Evolutionary conservation across 768 basidiomycete genomes (phyloP), one percentile per base, ranked within the genome.

Genomic region (Boletus insuetus): DNA sequence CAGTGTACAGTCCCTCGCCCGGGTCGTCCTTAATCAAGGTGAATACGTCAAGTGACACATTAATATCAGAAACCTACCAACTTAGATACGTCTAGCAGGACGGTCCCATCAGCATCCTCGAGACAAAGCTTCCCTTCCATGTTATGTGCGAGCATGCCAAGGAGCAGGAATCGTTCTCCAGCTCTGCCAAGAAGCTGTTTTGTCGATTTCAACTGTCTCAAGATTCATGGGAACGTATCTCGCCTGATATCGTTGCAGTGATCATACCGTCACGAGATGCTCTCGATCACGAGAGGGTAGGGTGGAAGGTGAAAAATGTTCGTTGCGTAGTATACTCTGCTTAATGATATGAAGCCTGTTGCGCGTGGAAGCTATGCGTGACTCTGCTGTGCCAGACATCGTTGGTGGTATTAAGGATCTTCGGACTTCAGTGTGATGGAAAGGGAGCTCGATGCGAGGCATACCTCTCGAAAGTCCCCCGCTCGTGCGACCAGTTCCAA

Each of bases 281-380:
- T 88, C 86, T 55, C 94, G 77, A 71, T 98, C 92, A 49, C 86
- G 83, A 16, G 93, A 94, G 40, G 94, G 91, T 38, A 98, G 73
- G 0, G 94, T 94, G 7, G 96, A 96, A 3, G 97, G 95, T 3
- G 93, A 93, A 73, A 99, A 99, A 70, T 98, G 94, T 68, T 99
- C 97, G 65, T 98, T 98, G 39, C 97, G 80, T 38, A 98, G 75
- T 29, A 98, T 84, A 64, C 91, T 89, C 74, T 98, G 96, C 68
- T 87, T 90, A 63, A 98, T 93, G 48, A 98, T 85, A 67, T 91
- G 84, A 59, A 96, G 79, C 47, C 96, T 77, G 69, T 98, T 91
- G 34, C 96, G 82, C 26, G 91, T 76, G 43, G 91, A 88, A 29
- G 78, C 73, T 35, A 94, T 83, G 58, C 93, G 82, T 9, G 91